phyloP scores from a whole-genome alignment of 257 asterid species.

The Scutellaria barbata region DNA sequence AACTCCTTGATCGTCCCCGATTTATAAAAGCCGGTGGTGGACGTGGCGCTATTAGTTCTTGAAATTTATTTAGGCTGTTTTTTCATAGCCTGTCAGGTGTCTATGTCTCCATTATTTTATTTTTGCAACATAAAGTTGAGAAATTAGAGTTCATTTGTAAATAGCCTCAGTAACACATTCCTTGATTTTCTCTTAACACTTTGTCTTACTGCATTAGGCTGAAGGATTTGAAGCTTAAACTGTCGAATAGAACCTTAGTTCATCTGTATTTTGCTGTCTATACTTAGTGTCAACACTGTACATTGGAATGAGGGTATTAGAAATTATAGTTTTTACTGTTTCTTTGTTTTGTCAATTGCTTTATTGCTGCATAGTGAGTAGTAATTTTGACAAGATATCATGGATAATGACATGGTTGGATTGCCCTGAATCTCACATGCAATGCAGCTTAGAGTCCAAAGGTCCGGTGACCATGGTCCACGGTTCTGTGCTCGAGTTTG shows the following conservation, averaged over 20 bases:
- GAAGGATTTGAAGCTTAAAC: slow-evolving; percentile 27
- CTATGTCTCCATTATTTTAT: slow-evolving; percentile 17
- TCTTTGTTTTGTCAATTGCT: background rate
- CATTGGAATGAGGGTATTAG: background rate
- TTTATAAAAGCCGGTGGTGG: slow-evolving; percentile 8
- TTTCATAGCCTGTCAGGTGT: background rate
- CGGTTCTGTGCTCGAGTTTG: too few relatives aligned
- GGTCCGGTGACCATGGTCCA: too few relatives aligned
- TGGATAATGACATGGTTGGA: background rate
- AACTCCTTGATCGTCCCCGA: slow-evolving; percentile 24
- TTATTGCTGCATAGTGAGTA: background rate
- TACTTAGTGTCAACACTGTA: slow-evolving; percentile 7
- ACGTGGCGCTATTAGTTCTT: slow-evolving; percentile 6
- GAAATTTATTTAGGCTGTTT: background rate
- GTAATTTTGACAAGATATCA: background rate
- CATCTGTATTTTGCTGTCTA: slow-evolving; percentile 14
- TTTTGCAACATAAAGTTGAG: slow-evolving; percentile 27
- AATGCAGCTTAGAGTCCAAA: too few relatives aligned
- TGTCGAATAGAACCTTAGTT: background rate
- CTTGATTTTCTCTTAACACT: slow-evolving; percentile 10
- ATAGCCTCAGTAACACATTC: slow-evolving; percentile 22
- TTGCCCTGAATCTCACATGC: background rate
- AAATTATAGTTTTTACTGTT: background rate
- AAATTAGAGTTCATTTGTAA: slow-evolving; percentile 11
- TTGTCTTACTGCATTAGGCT: slow-evolving; percentile 14